Base-by-base conservation (phyloP, 106 monocot species). In the Platanthera zijinensis region DNA sequence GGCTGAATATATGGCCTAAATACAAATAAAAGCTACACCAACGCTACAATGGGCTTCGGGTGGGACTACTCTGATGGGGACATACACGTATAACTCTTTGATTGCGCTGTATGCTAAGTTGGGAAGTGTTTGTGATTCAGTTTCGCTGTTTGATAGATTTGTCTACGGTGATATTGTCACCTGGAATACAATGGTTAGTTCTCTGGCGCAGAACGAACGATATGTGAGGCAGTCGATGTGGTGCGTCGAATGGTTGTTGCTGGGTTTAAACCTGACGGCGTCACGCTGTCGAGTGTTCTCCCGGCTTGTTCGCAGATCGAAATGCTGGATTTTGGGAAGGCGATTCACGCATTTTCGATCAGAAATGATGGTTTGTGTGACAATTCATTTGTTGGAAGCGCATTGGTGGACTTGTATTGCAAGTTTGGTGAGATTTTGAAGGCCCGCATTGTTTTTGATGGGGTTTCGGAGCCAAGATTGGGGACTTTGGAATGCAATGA, bases 401-500 rank as follows among this genome's bases (percentile, higher is more conserved):
- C 96, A 5, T 72, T 96, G 74, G 88, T 96, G 45, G 90, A 96
- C 49, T 83, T 96, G 90, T 96, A 96, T 52, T 87, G 90, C 75
- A 96, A 85, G 47, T 85, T 87, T 81, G 90, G 87, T 25, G 73
- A 54, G 66, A 86, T 92, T 6, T 74, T 76, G 51, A 77, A 77
- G 76, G 92, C 83, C 5, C 76, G 84, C 11, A 17, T 62, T 19
- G 90, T 93, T 32, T 96, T 96, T 48, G 84, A 80, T 48, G 39
- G 78, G 17, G 83, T 91, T 19, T 51, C 72, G 4, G 84, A 83
- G 18, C 64, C 62, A 5, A 86, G 87, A 54, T 85, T 87, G 62
- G 96, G n/a, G 93, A 12, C 79, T 93, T 19, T 97, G 96, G 93
- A 97, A 97, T 77, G 96, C 96, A 21, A 91, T 97, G 93, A 89